Conservation (phyloP, 345 rosid species). For the Geranium brycei region DNA sequence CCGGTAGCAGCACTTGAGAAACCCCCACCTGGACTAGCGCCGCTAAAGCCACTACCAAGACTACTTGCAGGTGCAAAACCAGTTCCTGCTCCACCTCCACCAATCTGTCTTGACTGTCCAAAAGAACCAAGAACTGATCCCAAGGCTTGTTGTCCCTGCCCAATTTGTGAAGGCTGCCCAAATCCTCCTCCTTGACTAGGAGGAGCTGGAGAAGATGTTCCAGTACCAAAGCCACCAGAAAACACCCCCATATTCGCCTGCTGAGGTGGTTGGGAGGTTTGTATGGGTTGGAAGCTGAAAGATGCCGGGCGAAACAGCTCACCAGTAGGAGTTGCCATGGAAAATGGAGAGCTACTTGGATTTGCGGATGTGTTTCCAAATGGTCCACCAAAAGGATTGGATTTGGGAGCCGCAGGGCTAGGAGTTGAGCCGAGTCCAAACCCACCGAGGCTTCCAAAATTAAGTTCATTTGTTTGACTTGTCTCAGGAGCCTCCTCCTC, state of each 20-base stretch:
- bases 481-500: conserved; percentile 89
- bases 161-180: conserved; percentile 73
- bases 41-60: conserved; percentile 43
- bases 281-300: conserved; percentile 56
- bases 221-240: conserved; percentile 45
- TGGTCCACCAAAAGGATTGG: conserved; percentile 63
- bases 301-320: conserved; percentile 88
- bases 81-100: conserved; percentile 47
- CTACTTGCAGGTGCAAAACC: conserved; percentile 45
- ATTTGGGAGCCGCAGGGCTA: conserved; percentile 30
- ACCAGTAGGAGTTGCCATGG: conserved; percentile 54
- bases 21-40: conserved; percentile 15
- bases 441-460: conserved; percentile 53
- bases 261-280: conserved; percentile 44
- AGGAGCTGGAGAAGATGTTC: conserved; percentile 29
- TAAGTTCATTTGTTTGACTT: conserved; percentile 38
- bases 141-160: conserved; percentile 75
- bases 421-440: conserved; percentile 65
- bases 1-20: conserved; percentile 18
- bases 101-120: conserved; percentile 91
- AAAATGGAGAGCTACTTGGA: conserved; percentile 39
- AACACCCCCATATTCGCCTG: conserved; percentile 37
- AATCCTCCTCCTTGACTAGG: conserved; percentile 41
- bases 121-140: conserved; percentile 92
- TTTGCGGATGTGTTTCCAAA: conserved; percentile 43